phyloP scores from a whole-genome alignment of 176 grass and related monocot genomes.

The Carex myosuroides region DNA sequence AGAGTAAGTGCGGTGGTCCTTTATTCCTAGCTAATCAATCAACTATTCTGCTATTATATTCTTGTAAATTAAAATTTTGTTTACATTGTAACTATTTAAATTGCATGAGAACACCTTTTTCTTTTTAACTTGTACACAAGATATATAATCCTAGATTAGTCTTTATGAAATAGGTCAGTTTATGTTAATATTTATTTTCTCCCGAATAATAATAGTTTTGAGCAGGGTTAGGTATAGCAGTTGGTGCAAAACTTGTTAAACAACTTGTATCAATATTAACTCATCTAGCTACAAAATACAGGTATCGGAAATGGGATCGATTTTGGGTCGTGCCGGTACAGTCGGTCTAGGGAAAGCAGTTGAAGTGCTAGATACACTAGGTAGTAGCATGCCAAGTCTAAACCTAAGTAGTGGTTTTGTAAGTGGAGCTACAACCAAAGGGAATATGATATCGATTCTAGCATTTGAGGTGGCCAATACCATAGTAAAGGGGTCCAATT shows the following conservation, averaged over 20 bases:
- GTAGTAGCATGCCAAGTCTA: conserved; percentile 84
- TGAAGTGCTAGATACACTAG: conserved; percentile 89
- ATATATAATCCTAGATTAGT: neutral
- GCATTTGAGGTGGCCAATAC: conserved; percentile 98
- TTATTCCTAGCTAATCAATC: neutral
- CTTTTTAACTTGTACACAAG: neutral
- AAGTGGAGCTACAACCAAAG: conserved; percentile 48
- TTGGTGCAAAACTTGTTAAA: no score
- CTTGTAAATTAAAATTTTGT: neutral
- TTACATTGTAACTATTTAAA: neutral
- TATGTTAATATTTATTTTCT: neutral
- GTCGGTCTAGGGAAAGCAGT: conserved; percentile 78
- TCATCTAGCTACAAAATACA: conserved; percentile 27
- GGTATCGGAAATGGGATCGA: conserved; percentile 74
- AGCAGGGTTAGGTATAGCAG: neutral
- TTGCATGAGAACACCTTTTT: neutral
- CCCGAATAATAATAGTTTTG: neutral
- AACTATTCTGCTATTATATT: neutral
- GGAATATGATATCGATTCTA: conserved; percentile 81
- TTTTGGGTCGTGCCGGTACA: conserved; percentile 79
- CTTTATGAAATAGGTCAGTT: neutral
- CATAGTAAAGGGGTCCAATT: conserved; percentile 79
- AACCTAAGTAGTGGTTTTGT: conserved; percentile 64
- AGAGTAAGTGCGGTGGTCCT: neutral
- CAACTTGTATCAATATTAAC: neutral